Base-by-base conservation (phyloP, 208 protist genomes). In the Leishmania braziliensis region DNA sequence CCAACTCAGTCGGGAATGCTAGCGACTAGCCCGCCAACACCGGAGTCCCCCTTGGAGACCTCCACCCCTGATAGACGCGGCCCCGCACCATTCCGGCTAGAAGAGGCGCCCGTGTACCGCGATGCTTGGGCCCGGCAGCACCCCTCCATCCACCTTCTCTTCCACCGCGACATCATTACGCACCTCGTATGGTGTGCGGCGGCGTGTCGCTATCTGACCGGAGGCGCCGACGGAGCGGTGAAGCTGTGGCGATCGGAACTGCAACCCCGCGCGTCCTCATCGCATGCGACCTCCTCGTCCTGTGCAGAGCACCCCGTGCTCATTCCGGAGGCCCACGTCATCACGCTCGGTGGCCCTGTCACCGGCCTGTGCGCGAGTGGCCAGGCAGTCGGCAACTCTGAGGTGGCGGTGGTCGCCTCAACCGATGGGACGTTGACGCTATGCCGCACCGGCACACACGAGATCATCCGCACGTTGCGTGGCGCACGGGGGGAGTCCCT, bases 351-450 rank as follows among this genome's bases (percentile, higher is more conserved):
- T n/a, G 87, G 89, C 26, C 89, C 91, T 56, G 94, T 98, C 80
- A 90, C 92, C 1, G 89, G 91, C 83, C 75, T 96, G 58, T 82
- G 85, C 43, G 77, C 94, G 36, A 89, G 91, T 1, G 58, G 90
- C 6, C 68, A 77, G 18, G 85, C 86, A 0, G 62, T 95, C n/a
- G 93, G 92, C n/a, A 92, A 90, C 81, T 89, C 93, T 5, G 93
- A 98, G 82, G 86, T 97, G 20, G 81, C 93, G n/a, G 90, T 88
- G 23, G 83, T 93, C 20, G 68, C 86, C 20, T 84, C 91, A 29
- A 95, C 95, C 66, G 95, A 98, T 77, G 92, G 95, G 46, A 96
- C 95, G 29, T 53, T 96, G 53, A 98, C 93, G n/a, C 85, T 98
- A 23, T 79, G 93, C 60, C 88, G 93, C 69, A 85, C 88, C 23